Evolutionary conservation across 768 basidiomycete genomes (phyloP).

Genomic region (Hysterangium stoloniferum): DNA sequence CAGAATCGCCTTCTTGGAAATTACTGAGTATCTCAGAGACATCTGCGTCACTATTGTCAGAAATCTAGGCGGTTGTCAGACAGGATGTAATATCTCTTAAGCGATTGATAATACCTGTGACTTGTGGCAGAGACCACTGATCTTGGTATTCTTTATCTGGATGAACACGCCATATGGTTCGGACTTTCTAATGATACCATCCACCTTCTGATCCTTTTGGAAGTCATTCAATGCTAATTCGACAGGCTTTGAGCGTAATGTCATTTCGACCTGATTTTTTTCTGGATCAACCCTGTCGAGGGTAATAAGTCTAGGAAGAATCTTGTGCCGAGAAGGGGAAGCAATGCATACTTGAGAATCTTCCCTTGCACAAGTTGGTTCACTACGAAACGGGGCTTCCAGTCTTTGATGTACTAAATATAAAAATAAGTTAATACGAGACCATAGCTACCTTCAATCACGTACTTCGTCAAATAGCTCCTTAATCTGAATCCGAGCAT

Average conservation of each 20-base stretch:
- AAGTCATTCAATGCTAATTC: slow-evolving; percentile 51
- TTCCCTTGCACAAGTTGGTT: slow-evolving; percentile 86
- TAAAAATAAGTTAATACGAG: slow-evolving; percentile 15
- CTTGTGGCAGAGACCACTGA: slow-evolving; percentile 91
- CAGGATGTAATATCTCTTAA: neutral
- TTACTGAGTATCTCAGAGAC: slow-evolving; percentile 66
- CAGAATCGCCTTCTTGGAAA: slow-evolving; percentile 81
- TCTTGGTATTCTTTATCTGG: slow-evolving; percentile 73
- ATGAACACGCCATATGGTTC: slow-evolving; percentile 93
- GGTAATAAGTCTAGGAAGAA: neutral
- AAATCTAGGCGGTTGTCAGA: slow-evolving; percentile 45
- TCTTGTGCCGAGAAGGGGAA: neutral
- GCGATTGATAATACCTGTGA: slow-evolving; percentile 55
- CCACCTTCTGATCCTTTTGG: slow-evolving; percentile 71
- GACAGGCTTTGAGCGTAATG: slow-evolving; percentile 56
- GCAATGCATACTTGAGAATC: slow-evolving; percentile 68
- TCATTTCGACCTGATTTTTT: slow-evolving; percentile 82
- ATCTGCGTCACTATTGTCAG: slow-evolving; percentile 81
- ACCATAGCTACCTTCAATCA: slow-evolving; percentile 7
- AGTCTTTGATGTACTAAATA: slow-evolving; percentile 85
- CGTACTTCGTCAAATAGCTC: slow-evolving; percentile 84
- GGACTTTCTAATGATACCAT: slow-evolving; percentile 69
- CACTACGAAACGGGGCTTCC: slow-evolving; percentile 73
- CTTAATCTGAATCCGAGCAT: slow-evolving; percentile 87
- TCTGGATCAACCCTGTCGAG: slow-evolving; percentile 66